Conservation (phyloP, 2,329 filamentous ascomycete species). For the Neonectria hederae region DNA sequence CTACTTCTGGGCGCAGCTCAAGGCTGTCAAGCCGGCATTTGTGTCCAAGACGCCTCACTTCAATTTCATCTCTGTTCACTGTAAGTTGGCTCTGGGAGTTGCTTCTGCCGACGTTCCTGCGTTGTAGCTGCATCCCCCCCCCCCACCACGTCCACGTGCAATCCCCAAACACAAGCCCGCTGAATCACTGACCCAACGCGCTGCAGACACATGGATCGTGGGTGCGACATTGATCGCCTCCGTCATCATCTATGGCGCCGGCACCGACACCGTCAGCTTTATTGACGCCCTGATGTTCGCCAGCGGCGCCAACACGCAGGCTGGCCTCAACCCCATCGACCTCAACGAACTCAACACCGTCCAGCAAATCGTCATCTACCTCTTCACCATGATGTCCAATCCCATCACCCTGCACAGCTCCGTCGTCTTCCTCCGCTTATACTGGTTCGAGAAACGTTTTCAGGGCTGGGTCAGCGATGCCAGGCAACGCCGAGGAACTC, state of each 20-base stretch:
- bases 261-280: conserved; percentile 71
- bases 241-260: conserved; percentile 74
- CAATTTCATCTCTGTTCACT: conserved; percentile 85
- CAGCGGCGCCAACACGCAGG: conserved; percentile 88
- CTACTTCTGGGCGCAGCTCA: conserved; percentile 54
- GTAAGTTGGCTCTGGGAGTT: conserved; percentile 57
- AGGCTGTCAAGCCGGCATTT: conserved; percentile 64
- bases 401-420: conserved; percentile 86
- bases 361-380: conserved; percentile 77
- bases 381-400: conserved; percentile 78
- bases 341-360: conserved; percentile 74
- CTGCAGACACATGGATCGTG: conserved; percentile 81
- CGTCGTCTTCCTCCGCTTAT: conserved; percentile 91
- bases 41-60: conserved; percentile 72
- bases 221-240: conserved; percentile 77
- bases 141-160: conserved; percentile 32
- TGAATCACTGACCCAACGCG: conserved; percentile 30
- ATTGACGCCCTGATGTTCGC: conserved; percentile 91
- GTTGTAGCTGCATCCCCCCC: conserved; percentile 17
- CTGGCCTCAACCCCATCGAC: conserved; percentile 85
- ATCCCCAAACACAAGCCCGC: conserved; percentile 1
- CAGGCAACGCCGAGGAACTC: conserved; percentile 69
- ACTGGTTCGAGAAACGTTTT: conserved; percentile 98
- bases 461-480: conserved; percentile 83
- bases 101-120: neutral